Percentiles rank a stretch among this genome's conserved stretches.
Evolutionary conservation across 2,329 filamentous ascomycete genomes (phyloP).

Genomic region (Scedosporium apiospermum): DNA sequence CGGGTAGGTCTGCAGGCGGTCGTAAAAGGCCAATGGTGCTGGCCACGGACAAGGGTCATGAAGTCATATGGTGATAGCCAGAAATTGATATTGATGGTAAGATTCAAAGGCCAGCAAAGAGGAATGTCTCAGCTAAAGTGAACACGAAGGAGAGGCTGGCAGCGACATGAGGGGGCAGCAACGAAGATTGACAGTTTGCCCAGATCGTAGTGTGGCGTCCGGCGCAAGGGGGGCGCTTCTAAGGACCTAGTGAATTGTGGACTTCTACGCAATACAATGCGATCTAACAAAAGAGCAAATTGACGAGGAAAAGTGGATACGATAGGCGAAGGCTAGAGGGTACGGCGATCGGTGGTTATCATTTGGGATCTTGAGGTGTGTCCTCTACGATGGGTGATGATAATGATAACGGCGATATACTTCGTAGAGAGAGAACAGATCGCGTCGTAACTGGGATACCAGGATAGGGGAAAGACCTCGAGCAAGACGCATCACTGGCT

Average conservation of each 20-base stretch:
- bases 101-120: background rate
- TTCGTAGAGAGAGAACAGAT: too few species aligned
- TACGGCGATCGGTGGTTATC: background rate
- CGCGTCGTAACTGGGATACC: too few species aligned
- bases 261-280: background rate
- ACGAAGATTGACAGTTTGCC: background rate
- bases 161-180: background rate
- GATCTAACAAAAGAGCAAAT: background rate
- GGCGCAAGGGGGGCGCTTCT: too few species aligned
- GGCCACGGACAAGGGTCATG: background rate
- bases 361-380: too few species aligned
- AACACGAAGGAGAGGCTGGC: background rate
- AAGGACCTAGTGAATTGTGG: too few species aligned
- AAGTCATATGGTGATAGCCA: background rate
- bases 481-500: background rate
- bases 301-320: background rate
- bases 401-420: too few species aligned
- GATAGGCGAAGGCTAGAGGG: background rate
- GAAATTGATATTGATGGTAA: background rate
- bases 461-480: background rate
- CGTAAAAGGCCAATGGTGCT: background rate
- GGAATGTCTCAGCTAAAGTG: background rate
- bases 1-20: background rate
- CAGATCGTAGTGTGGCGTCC: too few species aligned
- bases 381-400: too few species aligned